A percentile compares a stretch with the other conserved stretches of the same genome.
These are phyloP conservation scores for Mangifera indica DNA, from an alignment of 345 rosid genomes.

Conservation along the genomic window DNA sequence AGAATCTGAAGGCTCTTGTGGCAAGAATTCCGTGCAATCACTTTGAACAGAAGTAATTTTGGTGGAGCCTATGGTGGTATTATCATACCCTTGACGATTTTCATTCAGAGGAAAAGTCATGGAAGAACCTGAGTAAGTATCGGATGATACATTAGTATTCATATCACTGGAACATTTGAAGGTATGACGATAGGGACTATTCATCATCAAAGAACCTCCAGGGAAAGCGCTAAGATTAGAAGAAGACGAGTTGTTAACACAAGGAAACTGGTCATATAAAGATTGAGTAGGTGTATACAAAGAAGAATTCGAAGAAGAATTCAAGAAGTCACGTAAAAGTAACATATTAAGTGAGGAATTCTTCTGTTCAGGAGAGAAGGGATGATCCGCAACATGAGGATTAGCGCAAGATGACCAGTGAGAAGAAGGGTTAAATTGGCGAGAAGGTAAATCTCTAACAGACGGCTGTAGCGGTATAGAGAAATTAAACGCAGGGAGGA, in stretches of 20 bases:
- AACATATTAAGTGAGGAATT: slow-evolving; percentile 44
- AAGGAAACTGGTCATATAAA: slow-evolving; percentile 17
- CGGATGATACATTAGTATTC: not conserved
- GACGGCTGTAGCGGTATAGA: slow-evolving; percentile 33
- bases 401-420: slow-evolving; percentile 16
- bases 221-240: not conserved
- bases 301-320: slow-evolving; percentile 28
- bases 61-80: not conserved
- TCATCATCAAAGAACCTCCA: not conserved
- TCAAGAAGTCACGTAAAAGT: slow-evolving; percentile 49
- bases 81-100: not conserved
- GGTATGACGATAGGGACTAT: not conserved
- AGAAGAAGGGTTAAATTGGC: slow-evolving; percentile 16
- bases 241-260: slow-evolving; percentile 17
- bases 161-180: not conserved
- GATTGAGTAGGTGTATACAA: slow-evolving; percentile 18
- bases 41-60: not conserved
- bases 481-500: slow-evolving; percentile 32
- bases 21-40: slow-evolving; percentile 41
- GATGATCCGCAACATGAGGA: slow-evolving; percentile 11
- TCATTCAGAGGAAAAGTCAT: slow-evolving; percentile 12
- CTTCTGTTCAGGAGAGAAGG: slow-evolving; percentile 23
- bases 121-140: slow-evolving; percentile 11
- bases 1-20: slow-evolving; percentile 56
- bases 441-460: slow-evolving; percentile 16